Evolutionary conservation across 345 rosid genomes (phyloP).

Genomic region (Brassica juncea): DNA sequence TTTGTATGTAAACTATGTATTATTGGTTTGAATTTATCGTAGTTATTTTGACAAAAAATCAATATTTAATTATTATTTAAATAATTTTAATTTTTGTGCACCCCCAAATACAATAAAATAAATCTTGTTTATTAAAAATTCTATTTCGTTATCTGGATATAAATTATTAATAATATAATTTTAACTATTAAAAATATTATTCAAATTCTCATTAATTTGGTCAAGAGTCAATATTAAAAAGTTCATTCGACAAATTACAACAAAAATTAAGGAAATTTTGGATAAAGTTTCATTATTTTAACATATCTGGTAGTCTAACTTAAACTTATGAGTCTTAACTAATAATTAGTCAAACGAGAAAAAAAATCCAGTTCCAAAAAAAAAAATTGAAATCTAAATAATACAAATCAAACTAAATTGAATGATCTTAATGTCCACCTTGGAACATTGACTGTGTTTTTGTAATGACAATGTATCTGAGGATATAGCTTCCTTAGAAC

Average conservation of each 20-base stretch:
- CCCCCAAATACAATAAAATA: not conserved
- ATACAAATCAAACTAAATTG: not conserved
- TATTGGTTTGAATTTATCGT: too few relatives aligned
- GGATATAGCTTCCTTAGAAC: not conserved
- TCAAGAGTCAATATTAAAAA: not conserved
- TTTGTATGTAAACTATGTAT: too few relatives aligned
- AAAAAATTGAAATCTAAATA: not conserved
- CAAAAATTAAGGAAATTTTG: not conserved
- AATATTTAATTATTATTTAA: too few relatives aligned
- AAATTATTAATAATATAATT: too few relatives aligned
- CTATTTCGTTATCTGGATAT: not conserved
- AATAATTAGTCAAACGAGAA: too few relatives aligned
- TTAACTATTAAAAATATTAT: too few relatives aligned
- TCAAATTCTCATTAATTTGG: not conserved
- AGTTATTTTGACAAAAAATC: too few relatives aligned
- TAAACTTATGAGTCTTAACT: too few relatives aligned
- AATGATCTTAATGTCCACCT: not conserved
- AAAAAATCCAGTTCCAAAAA: not conserved
- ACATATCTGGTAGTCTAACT: not conserved
- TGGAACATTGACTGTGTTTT: not conserved
- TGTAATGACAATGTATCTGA: not conserved
- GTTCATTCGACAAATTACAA: not conserved
- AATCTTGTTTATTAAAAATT: too few relatives aligned
- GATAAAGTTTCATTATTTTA: not conserved
- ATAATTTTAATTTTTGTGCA: not conserved